Evolutionary conservation across 2,329 filamentous ascomycete genomes (phyloP), one percentile per base, ranked within the genome.

Genomic region (Hypomyces perniciosus): DNA sequence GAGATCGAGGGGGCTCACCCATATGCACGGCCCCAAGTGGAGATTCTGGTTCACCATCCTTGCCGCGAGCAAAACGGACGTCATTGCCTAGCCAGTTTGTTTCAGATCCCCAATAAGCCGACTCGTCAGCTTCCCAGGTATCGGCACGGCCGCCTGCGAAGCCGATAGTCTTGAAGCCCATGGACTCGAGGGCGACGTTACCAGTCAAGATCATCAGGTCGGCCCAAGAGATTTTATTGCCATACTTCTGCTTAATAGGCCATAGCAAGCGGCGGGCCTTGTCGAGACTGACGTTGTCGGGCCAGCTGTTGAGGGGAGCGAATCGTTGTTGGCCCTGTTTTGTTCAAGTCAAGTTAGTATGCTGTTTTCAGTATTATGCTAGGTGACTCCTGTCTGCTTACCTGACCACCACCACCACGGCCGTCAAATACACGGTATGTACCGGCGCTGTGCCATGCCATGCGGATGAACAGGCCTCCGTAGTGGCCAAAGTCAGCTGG

Each of bases 191-290:
- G 43, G 86, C 85, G 12, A 90, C 85, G 65, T 90, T 90, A 57
- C 86, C 86, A 29, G 84, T 79, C 48, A 90, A 77, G 51, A 89
- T 75, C 44, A 85, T 67, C 53, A 90, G 70, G 64, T 90, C 86
- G 27, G 86, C 83, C 86, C 86, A 90, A 0, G 86, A 90, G 68
- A 90, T 86, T 75, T 87, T 88, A 76, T 81, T 82, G 66, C 86
- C 86, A 58, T 90, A 90, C 77, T 90, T 90, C 61, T 88, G 85
- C 80, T 90, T 90, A 72, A 90, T 83, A 51, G 86, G 86, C 84
- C 85, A 89, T 39, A 90, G 73, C 50, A 90, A 79, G 56, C 86
- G 85, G 51, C 86, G 86, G 31, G 86, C 86, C 79, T 90, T 90
- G 78, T 90, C 86, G 48, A 90, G 78, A 60, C 76, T 83, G 62